Evolutionary conservation across 306 rosid species (phyloP).

Genomic region (Senna siamea): DNA sequence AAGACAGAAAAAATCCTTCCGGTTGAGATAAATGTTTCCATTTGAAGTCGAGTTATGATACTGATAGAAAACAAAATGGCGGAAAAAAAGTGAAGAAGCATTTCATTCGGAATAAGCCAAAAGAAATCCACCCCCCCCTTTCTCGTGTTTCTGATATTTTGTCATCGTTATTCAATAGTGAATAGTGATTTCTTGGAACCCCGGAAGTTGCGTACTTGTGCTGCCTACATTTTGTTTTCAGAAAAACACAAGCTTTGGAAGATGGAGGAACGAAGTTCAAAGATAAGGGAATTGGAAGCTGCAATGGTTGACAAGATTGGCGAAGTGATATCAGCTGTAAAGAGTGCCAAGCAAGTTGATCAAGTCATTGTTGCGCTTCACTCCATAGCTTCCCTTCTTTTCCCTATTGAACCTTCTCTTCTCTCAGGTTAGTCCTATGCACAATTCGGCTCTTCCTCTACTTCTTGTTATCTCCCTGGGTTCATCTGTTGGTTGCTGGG

Average conservation of each 20-base stretch:
- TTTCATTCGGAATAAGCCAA: too few species aligned
- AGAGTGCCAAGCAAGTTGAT: constrained; percentile 73
- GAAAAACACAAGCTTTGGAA: not conserved
- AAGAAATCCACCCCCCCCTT: too few species aligned
- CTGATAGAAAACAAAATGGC: too few species aligned
- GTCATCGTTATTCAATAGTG: too few species aligned
- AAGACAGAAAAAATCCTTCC: too few species aligned
- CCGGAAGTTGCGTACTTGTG: too few species aligned
- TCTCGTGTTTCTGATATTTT: too few species aligned
- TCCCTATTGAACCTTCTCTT: constrained; percentile 66
- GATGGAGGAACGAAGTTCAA: constrained; percentile 55
- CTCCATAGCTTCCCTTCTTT: constrained; percentile 70
- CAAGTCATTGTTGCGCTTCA: constrained; percentile 75
- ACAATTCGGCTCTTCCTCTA: not conserved
- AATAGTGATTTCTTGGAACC: too few species aligned
- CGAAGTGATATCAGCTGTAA: constrained; percentile 61
- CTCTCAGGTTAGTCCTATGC: constrained; percentile 59
- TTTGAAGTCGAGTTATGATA: too few species aligned
- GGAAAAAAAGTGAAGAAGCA: too few species aligned
- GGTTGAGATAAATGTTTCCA: too few species aligned
- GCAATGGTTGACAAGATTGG: constrained; percentile 56
- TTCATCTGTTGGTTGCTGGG: constrained; percentile 8
- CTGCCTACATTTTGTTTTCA: not conserved
- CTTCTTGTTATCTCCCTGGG: not conserved
- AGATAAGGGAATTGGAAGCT: constrained; percentile 55